These are phyloP conservation scores for Arctostaphylos glauca DNA, from an alignment of 148 eudicot species.

Conservation along the genomic window DNA sequence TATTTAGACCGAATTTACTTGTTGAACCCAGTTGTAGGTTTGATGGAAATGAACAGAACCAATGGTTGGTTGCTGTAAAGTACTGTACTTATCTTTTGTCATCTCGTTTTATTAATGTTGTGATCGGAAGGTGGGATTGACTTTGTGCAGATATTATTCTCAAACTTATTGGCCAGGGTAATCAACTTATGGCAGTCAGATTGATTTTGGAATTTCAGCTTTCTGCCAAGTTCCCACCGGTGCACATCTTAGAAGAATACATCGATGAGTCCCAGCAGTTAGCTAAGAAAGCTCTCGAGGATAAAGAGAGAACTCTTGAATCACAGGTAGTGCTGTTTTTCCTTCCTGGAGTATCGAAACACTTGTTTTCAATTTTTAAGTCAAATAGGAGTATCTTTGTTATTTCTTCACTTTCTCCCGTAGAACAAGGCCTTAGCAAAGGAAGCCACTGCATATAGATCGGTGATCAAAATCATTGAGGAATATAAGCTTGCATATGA, in stretches of 20 bases:
- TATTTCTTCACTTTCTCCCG: constrained; percentile 2
- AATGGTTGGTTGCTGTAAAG: not conserved
- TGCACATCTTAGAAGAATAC: constrained; percentile 32
- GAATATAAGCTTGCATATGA: constrained; percentile 37
- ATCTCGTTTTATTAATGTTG: not conserved
- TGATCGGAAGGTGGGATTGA: not conserved
- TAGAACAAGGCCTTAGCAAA: constrained; percentile 34
- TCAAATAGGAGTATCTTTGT: not conserved
- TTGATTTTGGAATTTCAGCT: constrained; percentile 34
- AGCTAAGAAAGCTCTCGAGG: constrained; percentile 25
- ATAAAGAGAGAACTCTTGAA: constrained; percentile 19
- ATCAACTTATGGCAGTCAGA: constrained; percentile 37
- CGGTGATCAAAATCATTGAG: constrained; percentile 35
- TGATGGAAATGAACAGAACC: not conserved
- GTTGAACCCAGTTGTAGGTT: constrained; percentile 3
- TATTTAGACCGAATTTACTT: not conserved
- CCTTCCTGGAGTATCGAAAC: not conserved
- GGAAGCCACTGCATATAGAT: constrained; percentile 33
- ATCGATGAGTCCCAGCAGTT: constrained; percentile 25
- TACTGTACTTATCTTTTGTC: too few relatives aligned
- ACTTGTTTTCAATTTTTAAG: not conserved
- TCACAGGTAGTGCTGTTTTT: constrained; percentile 23
- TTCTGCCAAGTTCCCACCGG: constrained; percentile 40
- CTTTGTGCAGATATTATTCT: constrained; percentile 28
- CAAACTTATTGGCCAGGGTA: constrained; percentile 34